Conservation (phyloP, 306 rosid species). For the Gastrolobium bilobum region DNA sequence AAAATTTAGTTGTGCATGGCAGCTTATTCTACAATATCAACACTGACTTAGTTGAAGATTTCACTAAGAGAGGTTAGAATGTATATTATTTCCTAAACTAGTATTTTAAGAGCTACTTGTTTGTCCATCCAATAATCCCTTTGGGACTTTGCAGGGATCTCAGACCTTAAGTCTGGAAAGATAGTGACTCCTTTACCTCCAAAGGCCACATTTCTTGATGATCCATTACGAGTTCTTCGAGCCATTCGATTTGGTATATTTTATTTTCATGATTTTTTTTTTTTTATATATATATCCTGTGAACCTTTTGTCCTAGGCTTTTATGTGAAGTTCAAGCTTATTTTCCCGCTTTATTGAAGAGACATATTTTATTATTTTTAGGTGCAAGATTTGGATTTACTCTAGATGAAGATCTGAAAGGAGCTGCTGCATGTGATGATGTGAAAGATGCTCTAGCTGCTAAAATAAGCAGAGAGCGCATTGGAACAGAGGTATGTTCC, state of each 20-base stretch:
- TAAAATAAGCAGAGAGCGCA: constrained; percentile 93
- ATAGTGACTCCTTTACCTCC: constrained; percentile 94
- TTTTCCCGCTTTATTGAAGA: constrained; percentile 39
- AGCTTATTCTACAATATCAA: constrained; percentile 94
- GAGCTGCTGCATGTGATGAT: constrained; percentile 86
- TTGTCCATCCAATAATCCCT: constrained; percentile 35
- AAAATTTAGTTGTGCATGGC: constrained; percentile 49
- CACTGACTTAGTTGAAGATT: constrained; percentile 83
- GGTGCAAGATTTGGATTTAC: constrained; percentile 87
- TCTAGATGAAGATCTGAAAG: constrained; percentile 83
- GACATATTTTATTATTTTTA: constrained; percentile 50
- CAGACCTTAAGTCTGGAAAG: constrained; percentile 82
- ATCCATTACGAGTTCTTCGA: constrained; percentile 92
- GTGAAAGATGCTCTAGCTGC: constrained; percentile 83
- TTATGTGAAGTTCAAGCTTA: constrained; percentile 2
- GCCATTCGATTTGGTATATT: constrained; percentile 90
- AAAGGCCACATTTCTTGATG: constrained; percentile 88
- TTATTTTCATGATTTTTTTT: not conserved
- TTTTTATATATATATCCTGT: constrained; percentile 15
- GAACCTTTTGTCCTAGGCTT: constrained; percentile 27
- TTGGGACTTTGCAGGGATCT: constrained; percentile 65
- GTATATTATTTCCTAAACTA: constrained; percentile 38
- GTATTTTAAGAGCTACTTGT: constrained; percentile 37
- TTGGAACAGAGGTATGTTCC: constrained; percentile 81
- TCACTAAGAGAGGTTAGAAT: constrained; percentile 79